Percentiles rank a stretch among this genome's conserved stretches.
phyloP scores from a whole-genome alignment of 140 eudicot species.

The Anethum foeniculum region DNA sequence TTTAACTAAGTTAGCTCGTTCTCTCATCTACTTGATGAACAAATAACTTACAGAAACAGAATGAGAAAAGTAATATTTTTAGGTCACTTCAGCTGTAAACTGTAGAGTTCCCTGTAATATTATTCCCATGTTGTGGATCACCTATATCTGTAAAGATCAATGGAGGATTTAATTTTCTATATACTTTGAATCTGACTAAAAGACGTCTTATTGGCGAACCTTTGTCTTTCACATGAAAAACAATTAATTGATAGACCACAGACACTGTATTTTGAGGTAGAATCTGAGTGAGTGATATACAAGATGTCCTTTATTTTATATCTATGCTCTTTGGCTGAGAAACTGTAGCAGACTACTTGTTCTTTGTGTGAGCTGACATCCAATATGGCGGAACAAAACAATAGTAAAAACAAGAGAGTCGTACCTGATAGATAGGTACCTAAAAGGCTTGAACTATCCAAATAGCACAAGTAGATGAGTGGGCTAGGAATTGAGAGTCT shows the following conservation, averaged over 20 bases:
- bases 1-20: neutral
- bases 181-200: neutral
- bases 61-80: neutral
- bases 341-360: neutral
- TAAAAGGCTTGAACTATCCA: neutral
- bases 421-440: neutral
- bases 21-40: neutral
- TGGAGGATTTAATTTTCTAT: neutral
- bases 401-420: constrained; percentile 3
- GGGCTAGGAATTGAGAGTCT: neutral
- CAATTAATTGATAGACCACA: neutral
- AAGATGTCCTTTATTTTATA: neutral
- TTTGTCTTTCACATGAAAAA: neutral
- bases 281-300: neutral
- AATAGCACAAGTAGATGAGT: neutral
- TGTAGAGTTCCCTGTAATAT: neutral
- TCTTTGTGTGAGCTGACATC: neutral
- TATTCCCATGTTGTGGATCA: neutral
- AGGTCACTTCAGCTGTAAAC: neutral
- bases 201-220: neutral
- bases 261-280: neutral
- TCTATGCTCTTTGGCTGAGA: neutral
- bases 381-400: neutral
- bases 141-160: neutral
- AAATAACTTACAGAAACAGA: neutral